These are phyloP conservation scores for Candolleomyces efflorescens DNA, from an alignment of 768 basidiomycete species.

Conservation along the genomic window DNA sequence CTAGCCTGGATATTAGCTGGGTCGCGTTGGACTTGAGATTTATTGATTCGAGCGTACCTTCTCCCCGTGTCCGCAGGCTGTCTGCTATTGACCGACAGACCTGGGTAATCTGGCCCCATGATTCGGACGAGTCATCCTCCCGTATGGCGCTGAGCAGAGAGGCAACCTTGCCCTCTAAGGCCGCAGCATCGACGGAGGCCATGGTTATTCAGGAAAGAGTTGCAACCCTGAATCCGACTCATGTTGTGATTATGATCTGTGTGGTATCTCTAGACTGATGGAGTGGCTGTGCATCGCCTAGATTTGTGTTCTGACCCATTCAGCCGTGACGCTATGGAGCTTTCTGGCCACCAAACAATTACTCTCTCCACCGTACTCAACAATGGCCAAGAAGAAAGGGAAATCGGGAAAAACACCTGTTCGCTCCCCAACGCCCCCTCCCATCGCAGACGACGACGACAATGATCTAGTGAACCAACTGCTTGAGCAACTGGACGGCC, in stretches of 20 bases:
- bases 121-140: conserved; percentile 24
- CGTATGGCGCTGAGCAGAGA: conserved; percentile 28
- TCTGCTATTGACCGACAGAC: conserved; percentile 59
- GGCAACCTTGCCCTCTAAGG: conserved; percentile 30
- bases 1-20: conserved; percentile 30
- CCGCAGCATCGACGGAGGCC: not conserved
- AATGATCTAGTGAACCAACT: conserved; percentile 72
- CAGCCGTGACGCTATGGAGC: not conserved
- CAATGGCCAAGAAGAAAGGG: conserved; percentile 51
- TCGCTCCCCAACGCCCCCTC: conserved; percentile 23
- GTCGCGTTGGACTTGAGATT: not conserved
- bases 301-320: not conserved
- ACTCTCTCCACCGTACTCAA: not conserved
- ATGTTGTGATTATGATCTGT: not conserved
- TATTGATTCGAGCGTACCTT: conserved; percentile 31
- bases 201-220: not conserved
- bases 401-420: conserved; percentile 37
- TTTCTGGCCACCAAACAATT: not conserved
- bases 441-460: conserved; percentile 34
- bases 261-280: not conserved
- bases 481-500: conserved; percentile 68
- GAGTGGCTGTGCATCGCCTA: conserved; percentile 7
- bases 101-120: conserved; percentile 50
- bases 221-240: conserved; percentile 1
- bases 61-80: conserved; percentile 52